Evolutionary conservation across 1,284 basidiomycete species (phyloP), one percentile per base, ranked within the genome.

Genomic region (Trichosporon asahii): DNA sequence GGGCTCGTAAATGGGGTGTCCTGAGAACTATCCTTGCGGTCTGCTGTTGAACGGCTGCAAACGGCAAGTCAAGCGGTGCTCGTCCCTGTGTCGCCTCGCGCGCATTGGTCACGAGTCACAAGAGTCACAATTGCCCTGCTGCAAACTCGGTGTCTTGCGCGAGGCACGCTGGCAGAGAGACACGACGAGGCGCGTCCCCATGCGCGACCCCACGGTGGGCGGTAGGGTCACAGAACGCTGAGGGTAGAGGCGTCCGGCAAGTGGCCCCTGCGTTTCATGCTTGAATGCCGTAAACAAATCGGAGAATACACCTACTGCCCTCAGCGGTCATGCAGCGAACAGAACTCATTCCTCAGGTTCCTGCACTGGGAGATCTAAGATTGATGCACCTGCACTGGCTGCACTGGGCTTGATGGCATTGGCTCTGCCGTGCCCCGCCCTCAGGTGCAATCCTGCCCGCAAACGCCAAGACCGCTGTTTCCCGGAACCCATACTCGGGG

Each of bases 261-360:
- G 49, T 53, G 49, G 49, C n/a, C 49, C 49, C 49, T 53, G 49
- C 49, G 49, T 53, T 53, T 53, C 49, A 53, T 23, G 21, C 49
- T 23, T 25, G 23, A 53, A 53, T 53, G 49, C 49, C 49, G 49
- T 53, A 23, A 53, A 21, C 49, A 53, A 25, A 23, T 23, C 49
- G 49, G 49, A 53, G 49, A 53, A 53, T 53, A 25, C 49, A 37
- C n/a, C 15, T 7, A n/a, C 21, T 12, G 49, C 49, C 49, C 25
- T 9, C 25, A 9, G 46, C 18, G n/a, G 18, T 14, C 46, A 23
- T 18, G 46, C 46, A 21, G 46, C 46, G 46, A 49, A 21, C 46
- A 21, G 18, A n/a, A 23, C n/a, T 49, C 21, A 9, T 25, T 25
- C 23, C 21, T 53, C 49, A 53, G 49, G 49, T 25, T 53, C 49